Conservation (phyloP, 345 rosid species). For the Arabis alpina region DNA sequence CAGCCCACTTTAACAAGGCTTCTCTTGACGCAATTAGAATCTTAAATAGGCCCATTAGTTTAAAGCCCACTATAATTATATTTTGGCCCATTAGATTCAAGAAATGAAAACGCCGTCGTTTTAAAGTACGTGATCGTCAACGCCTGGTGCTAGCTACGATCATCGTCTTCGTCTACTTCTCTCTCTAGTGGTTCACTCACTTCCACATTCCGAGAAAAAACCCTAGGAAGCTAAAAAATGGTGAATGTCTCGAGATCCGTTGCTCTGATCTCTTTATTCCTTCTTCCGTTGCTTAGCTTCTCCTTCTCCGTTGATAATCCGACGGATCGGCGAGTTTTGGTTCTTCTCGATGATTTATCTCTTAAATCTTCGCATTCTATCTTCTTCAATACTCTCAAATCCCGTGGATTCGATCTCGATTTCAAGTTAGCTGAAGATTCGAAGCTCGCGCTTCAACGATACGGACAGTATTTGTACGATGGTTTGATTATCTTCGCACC, state of each 20-base stretch:
- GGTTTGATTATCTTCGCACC: constrained; percentile 65
- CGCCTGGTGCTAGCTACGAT: constrained; percentile 28
- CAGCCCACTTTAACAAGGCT: not conserved
- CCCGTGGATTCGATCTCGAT: constrained; percentile 64
- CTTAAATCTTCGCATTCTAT: constrained; percentile 68
- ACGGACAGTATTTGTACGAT: constrained; percentile 69
- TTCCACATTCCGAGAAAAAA: constrained; percentile 18
- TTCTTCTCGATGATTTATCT: constrained; percentile 65
- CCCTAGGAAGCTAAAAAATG: constrained; percentile 37
- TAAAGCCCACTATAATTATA: not conserved
- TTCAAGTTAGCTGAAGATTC: constrained; percentile 70
- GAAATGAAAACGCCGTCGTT: not conserved
- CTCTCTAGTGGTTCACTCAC: constrained; percentile 24
- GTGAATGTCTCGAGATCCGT: constrained; percentile 35
- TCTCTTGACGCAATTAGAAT: not conserved
- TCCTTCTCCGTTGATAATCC: constrained; percentile 63
- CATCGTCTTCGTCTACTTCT: constrained; percentile 23
- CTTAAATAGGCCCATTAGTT: not conserved
- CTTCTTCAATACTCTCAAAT: constrained; percentile 62
- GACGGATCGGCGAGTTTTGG: constrained; percentile 59
- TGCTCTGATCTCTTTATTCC: constrained; percentile 37
- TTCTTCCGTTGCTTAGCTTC: constrained; percentile 49
- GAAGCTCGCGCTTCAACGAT: constrained; percentile 61
- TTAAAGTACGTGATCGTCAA: constrained; percentile 14
- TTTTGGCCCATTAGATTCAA: constrained; percentile 3